phyloP scores from a whole-genome alignment of 2,329 filamentous ascomycete genomes.

The Fusarium sp. region DNA sequence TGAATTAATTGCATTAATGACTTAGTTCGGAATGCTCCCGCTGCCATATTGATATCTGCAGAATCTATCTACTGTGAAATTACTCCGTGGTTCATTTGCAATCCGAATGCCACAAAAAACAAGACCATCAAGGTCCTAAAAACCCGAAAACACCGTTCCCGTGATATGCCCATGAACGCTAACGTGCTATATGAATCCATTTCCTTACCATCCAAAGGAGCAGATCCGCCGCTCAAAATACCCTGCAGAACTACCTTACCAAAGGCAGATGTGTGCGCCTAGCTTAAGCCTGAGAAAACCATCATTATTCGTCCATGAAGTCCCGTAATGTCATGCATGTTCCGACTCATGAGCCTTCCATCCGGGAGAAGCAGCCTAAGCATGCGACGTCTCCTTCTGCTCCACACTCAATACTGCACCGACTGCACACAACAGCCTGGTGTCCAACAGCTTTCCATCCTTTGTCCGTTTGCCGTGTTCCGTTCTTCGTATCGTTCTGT shows the following conservation, averaged over 20 bases:
- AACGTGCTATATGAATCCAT: conserved; percentile 5
- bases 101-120: conserved; percentile 9
- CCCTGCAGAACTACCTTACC: neutral
- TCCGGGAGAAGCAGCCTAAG: conserved; percentile 65
- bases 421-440: conserved; percentile 68
- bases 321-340: neutral
- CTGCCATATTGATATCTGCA: conserved; percentile 23
- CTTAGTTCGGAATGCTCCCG: neutral
- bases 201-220: conserved; percentile 5
- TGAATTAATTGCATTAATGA: neutral
- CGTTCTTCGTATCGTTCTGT: conserved; percentile 14
- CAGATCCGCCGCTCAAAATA: neutral
- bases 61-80: conserved; percentile 27
- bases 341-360: conserved; percentile 47
- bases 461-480: conserved; percentile 27
- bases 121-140: conserved; percentile 2
- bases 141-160: conserved; percentile 36
- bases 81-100: conserved; percentile 3
- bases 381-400: conserved; percentile 73
- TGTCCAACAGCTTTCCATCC: conserved; percentile 58
- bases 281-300: conserved; percentile 14
- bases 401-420: conserved; percentile 74
- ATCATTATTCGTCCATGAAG: conserved; percentile 31
- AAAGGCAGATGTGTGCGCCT: neutral
- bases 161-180: conserved; percentile 18